A percentile compares a stretch with the other conserved stretches of the same genome.
These are phyloP conservation scores for Oxyria digyna DNA, from an alignment of 148 eudicot species.

Conservation along the genomic window DNA sequence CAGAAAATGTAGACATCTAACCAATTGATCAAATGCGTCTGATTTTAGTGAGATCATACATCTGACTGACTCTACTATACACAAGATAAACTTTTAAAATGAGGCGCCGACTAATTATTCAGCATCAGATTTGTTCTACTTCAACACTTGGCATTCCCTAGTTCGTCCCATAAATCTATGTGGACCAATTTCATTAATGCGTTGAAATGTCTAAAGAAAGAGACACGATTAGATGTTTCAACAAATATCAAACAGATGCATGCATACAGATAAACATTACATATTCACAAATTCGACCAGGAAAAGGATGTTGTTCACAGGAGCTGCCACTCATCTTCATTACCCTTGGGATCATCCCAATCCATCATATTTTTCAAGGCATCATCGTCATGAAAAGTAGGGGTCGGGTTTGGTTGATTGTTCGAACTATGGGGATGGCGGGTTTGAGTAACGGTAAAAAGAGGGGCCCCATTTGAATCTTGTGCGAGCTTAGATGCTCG, in stretches of 20 bases:
- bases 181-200: background rate
- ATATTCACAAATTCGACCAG: background rate
- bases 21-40: background rate
- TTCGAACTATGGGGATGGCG: conserved; percentile 17
- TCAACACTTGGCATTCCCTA: background rate
- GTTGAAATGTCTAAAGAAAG: background rate
- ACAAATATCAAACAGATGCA: too few species aligned
- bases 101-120: too few species aligned
- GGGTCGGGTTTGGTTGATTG: background rate
- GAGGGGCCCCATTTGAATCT: conserved; percentile 73
- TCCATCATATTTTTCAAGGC: background rate
- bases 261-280: background rate
- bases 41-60: background rate
- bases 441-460: conserved; percentile 52
- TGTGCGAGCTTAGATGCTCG: conserved; percentile 61
- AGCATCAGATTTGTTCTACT: background rate
- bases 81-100: background rate
- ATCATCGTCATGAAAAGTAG: background rate
- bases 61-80: background rate
- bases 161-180: background rate
- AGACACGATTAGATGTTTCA: background rate
- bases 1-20: background rate
- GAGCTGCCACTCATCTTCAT: conserved; percentile 5
- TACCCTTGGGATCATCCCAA: background rate
- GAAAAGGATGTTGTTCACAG: background rate